Evolutionary conservation across 2,329 filamentous ascomycete species (phyloP).

Genomic region (Bipolaris zeicola): DNA sequence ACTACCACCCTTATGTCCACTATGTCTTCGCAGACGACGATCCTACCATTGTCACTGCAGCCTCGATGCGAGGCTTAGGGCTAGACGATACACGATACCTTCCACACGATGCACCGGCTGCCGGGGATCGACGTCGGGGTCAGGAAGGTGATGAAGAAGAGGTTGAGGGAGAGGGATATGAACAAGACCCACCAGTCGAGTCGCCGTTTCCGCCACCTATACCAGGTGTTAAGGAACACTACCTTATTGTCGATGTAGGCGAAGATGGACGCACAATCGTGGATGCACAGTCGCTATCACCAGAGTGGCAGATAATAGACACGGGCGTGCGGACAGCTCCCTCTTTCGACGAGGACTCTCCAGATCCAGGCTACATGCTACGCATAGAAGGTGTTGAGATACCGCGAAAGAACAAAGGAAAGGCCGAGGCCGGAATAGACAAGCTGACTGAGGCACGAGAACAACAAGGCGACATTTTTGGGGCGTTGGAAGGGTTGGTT

Average conservation of each 20-base stretch:
- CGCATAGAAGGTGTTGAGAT: conserved; percentile 62
- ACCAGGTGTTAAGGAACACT: conserved; percentile 59
- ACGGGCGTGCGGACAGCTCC: conserved; percentile 64
- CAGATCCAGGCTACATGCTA: conserved; percentile 62
- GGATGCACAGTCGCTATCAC: conserved; percentile 72
- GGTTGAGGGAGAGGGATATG: conserved; percentile 10
- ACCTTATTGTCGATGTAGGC: conserved; percentile 61
- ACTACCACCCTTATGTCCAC: conserved; percentile 83
- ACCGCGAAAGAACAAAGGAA: conserved; percentile 38
- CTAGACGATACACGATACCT: conserved; percentile 50
- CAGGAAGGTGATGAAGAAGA: conserved; percentile 28
- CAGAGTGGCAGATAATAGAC: conserved; percentile 71
- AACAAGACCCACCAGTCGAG: conserved; percentile 34
- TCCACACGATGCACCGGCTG: conserved; percentile 33
- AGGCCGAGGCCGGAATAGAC: conserved; percentile 34
- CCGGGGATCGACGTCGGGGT: conserved; percentile 20
- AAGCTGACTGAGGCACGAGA: conserved; percentile 40
- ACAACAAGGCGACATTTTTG: conserved; percentile 43
- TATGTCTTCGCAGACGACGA: conserved; percentile 96
- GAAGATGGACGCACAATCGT: conserved; percentile 60
- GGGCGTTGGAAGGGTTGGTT: conserved; percentile 45
- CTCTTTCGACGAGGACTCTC: conserved; percentile 61
- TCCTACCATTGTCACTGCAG: conserved; percentile 72
- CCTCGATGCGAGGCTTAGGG: conserved; percentile 63
- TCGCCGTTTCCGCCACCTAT: conserved; percentile 55